phyloP scores from a whole-genome alignment of 2,329 filamentous ascomycete species.

The Pseudogymnoascus sp. region DNA sequence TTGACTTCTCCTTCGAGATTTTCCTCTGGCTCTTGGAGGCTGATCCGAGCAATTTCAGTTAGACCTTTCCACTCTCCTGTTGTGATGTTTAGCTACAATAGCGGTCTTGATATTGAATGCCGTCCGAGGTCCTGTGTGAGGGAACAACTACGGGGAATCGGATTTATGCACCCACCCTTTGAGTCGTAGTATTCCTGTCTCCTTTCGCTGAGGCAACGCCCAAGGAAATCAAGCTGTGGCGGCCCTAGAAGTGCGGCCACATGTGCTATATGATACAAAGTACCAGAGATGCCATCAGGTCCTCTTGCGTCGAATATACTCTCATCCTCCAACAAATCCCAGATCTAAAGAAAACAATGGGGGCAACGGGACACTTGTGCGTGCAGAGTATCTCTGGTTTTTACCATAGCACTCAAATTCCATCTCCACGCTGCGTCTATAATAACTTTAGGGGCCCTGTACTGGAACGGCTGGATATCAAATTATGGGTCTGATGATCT shows the following conservation, averaged over 20 bases:
- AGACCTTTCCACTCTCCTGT: slow-evolving; percentile 3
- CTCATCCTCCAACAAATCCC: slow-evolving; percentile 5
- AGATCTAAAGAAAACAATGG: background rate
- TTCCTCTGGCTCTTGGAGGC: background rate
- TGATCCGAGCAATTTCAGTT: background rate
- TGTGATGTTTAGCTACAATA: background rate
- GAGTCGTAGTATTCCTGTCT: background rate
- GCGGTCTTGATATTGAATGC: background rate
- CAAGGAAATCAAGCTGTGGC: background rate
- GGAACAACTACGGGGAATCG: background rate
- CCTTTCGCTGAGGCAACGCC: background rate
- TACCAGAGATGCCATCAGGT: background rate
- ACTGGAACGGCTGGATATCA: slow-evolving; percentile 19
- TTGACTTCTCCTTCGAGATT: slow-evolving; percentile 18
- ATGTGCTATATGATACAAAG: background rate
- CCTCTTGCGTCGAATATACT: background rate
- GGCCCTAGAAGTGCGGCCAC: background rate
- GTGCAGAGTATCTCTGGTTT: slow-evolving; percentile 8
- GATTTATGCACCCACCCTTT: background rate
- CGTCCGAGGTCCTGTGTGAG: background rate
- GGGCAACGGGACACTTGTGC: background rate
- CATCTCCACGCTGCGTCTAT: slow-evolving; percentile 33
- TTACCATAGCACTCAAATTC: slow-evolving; percentile 41
- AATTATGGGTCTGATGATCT: slow-evolving; percentile 14
- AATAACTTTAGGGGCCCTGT: slow-evolving; percentile 22